Percentiles rank a stretch among this genome's conserved stretches.
Evolutionary conservation across 1,284 basidiomycete genomes (phyloP).

Genomic region (Cryptococcus floricola): DNA sequence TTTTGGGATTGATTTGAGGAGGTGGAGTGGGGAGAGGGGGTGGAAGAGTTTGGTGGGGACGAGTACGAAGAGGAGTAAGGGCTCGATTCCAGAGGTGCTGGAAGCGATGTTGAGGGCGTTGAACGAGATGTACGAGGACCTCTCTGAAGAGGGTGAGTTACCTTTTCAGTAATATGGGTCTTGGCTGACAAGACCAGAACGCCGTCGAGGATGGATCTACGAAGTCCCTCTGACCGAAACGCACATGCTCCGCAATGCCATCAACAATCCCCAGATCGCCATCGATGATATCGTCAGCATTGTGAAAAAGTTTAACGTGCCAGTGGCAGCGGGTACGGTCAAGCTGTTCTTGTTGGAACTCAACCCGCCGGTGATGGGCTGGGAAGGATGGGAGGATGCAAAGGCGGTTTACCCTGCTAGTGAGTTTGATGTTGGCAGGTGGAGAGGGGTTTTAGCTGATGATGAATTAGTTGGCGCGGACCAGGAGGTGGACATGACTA

Average conservation of each 20-base stretch:
- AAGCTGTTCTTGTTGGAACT: constrained; percentile 85
- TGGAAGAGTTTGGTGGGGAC: constrained; percentile 43
- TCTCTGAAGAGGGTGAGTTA: constrained; percentile 64
- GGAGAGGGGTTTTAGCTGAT: constrained; percentile 8
- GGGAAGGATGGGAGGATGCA: constrained; percentile 87
- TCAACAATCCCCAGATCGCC: constrained; percentile 68
- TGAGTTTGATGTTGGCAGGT: constrained; percentile 21
- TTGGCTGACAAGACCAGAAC: constrained; percentile 55
- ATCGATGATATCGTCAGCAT: constrained; percentile 61
- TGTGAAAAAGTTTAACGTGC: constrained; percentile 74
- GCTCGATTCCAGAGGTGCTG: constrained; percentile 68
- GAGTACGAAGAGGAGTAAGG: constrained; percentile 52
- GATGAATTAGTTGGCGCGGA: constrained; percentile 56
- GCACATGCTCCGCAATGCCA: constrained; percentile 74
- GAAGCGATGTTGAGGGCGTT: constrained; percentile 64
- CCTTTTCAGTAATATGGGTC: not conserved
- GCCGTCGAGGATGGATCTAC: constrained; percentile 88
- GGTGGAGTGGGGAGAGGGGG: constrained; percentile 70
- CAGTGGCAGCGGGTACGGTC: constrained; percentile 70
- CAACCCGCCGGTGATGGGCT: constrained; percentile 67
- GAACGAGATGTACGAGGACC: constrained; percentile 60
- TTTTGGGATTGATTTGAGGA: constrained; percentile 81
- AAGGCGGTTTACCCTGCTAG: constrained; percentile 72
- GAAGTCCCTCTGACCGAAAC: constrained; percentile 72
- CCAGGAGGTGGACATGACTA: constrained; percentile 59